Conservation (phyloP, 2,329 filamentous ascomycete genomes). For the Trichoderma asperellum region DNA sequence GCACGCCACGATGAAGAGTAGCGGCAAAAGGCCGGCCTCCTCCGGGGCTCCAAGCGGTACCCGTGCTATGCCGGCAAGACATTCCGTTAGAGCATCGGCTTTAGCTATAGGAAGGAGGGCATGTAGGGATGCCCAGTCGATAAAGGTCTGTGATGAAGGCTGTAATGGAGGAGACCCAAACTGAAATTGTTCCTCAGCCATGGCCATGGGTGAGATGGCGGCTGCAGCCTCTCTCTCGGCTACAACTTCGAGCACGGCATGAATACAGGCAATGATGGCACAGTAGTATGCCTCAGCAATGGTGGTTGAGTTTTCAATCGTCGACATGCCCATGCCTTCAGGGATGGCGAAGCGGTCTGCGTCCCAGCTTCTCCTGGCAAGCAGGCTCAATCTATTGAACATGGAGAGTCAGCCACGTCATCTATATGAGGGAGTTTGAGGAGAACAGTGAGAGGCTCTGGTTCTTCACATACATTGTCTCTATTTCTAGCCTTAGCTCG, state of each 20-base stretch:
- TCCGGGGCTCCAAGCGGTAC: constrained; percentile 23
- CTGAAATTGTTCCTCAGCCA: neutral
- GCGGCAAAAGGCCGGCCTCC: constrained; percentile 17
- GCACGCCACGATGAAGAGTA: constrained; percentile 22
- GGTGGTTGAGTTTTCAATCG: constrained; percentile 15
- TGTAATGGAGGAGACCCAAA: neutral
- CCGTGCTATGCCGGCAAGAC: constrained; percentile 14
- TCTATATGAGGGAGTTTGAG: neutral
- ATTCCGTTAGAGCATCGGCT: constrained; percentile 4
- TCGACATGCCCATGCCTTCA: constrained; percentile 12
- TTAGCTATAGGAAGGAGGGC: constrained; percentile 14
- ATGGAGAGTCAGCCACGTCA: neutral
- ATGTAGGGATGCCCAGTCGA: constrained; percentile 17
- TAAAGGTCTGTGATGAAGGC: neutral
- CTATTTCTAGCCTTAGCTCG: neutral
- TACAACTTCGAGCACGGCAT: constrained; percentile 15
- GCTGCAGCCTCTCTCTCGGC: neutral
- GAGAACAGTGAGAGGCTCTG: neutral
- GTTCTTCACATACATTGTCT: constrained; percentile 3
- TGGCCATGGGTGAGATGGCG: neutral
- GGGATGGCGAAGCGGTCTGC: constrained; percentile 23
- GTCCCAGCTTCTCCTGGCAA: constrained; percentile 15
- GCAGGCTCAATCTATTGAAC: constrained; percentile 9
- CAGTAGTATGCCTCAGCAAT: constrained; percentile 21
- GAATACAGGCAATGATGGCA: constrained; percentile 18